These are phyloP conservation scores for Penicillium tannophilum DNA, from an alignment of 495 filamentous ascomycete genomes.

Conservation along the genomic window DNA sequence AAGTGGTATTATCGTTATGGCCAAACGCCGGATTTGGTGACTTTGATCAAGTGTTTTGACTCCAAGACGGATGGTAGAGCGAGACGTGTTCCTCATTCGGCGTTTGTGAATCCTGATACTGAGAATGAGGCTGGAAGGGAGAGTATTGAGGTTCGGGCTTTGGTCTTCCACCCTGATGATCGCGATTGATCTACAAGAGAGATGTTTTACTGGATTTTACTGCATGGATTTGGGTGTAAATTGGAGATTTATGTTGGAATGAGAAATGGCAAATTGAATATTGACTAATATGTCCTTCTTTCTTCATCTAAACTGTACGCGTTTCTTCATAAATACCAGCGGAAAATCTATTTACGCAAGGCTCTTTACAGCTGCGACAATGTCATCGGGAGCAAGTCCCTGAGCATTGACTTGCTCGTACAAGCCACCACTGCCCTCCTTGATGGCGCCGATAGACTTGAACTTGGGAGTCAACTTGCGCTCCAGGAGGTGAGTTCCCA, in stretches of 20 bases:
- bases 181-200: slow-evolving; percentile 35
- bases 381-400: slow-evolving; percentile 39
- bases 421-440: slow-evolving; percentile 42
- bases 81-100: slow-evolving; percentile 60
- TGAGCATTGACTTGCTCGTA: slow-evolving; percentile 42
- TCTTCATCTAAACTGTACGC: background rate
- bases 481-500: slow-evolving; percentile 37
- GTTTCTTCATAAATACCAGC: background rate
- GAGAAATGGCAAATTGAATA: background rate
- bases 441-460: slow-evolving; percentile 36
- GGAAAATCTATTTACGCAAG: slow-evolving; percentile 25
- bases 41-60: slow-evolving; percentile 74
- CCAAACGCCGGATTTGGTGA: slow-evolving; percentile 61
- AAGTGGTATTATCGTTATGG: slow-evolving; percentile 56
- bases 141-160: slow-evolving; percentile 65
- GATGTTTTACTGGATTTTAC: background rate
- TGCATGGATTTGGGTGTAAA: background rate
- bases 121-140: slow-evolving; percentile 53
- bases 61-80: slow-evolving; percentile 58
- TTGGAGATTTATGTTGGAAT: background rate
- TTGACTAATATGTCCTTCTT: background rate
- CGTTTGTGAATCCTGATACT: slow-evolving; percentile 58
- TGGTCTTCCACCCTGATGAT: slow-evolving; percentile 59
- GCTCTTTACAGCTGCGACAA: slow-evolving; percentile 31
- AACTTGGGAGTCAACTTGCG: slow-evolving; percentile 40